Conservation (phyloP, 768 basidiomycete genomes). For the Rhodocollybia butyracea region DNA sequence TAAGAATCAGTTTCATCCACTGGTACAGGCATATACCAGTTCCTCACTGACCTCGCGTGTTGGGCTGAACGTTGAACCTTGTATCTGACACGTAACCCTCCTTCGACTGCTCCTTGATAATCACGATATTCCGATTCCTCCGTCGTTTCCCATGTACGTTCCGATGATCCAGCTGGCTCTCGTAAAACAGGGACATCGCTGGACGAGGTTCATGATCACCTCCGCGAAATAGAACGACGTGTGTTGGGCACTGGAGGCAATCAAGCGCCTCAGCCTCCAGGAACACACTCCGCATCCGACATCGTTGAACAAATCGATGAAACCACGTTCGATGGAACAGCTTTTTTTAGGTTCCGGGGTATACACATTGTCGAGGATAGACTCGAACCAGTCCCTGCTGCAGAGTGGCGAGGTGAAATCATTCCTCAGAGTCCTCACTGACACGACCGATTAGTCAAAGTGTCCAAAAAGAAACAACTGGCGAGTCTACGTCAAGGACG, state of each 20-base stretch:
- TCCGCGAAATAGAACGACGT: neutral
- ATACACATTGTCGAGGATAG: slow-evolving; percentile 29
- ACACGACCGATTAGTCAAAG: no score
- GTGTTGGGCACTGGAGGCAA: neutral
- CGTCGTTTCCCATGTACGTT: slow-evolving; percentile 29
- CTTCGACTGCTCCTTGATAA: slow-evolving; percentile 28
- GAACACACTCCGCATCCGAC: neutral
- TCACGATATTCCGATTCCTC: slow-evolving; percentile 33
- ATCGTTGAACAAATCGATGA: slow-evolving; percentile 16
- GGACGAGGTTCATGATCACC: slow-evolving; percentile 36
- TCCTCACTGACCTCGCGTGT: no score
- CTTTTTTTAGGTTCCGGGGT: slow-evolving; percentile 32
- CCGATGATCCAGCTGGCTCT: slow-evolving; percentile 41
- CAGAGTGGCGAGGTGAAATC: no score
- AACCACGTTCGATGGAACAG: slow-evolving; percentile 31
- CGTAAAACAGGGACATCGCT: slow-evolving; percentile 37
- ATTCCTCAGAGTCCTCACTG: no score
- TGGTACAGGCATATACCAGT: no score
- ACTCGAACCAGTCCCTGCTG: no score
- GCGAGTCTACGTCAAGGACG: no score
- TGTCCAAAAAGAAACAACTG: no score
- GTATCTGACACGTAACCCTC: slow-evolving; percentile 31
- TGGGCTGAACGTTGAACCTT: slow-evolving; percentile 26
- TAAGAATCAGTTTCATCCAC: no score
- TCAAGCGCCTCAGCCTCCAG: neutral